Percentiles rank a stretch among this genome's conserved stretches.
Conservation (phyloP, 768 basidiomycete genomes). For the Rhizopogon salebrosus region DNA sequence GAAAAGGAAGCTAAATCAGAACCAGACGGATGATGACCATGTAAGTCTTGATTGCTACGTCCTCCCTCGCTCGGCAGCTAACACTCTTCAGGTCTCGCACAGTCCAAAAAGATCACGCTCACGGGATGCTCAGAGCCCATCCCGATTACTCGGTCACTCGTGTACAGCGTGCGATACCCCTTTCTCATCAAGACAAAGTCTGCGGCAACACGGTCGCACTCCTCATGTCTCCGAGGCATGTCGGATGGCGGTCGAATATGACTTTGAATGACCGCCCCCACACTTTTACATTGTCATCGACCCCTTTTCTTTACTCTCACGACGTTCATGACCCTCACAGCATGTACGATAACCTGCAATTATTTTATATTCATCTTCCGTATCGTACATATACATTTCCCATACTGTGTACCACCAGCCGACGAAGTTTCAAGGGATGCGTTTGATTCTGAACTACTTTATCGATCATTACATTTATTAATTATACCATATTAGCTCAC, state of each 20-base stretch:
- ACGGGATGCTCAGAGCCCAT: constrained; percentile 31
- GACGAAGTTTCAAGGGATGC: constrained; percentile 12
- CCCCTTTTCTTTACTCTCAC: neutral
- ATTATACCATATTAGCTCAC: constrained; percentile 32
- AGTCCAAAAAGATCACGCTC: constrained; percentile 55
- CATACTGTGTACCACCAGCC: constrained; percentile 14
- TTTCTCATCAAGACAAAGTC: constrained; percentile 53
- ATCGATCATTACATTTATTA: constrained; percentile 21
- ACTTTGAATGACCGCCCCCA: constrained; percentile 44
- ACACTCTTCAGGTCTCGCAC: constrained; percentile 39
- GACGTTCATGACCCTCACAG: constrained; percentile 15
- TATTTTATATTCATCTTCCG: constrained; percentile 17
- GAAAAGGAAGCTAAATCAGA: constrained; percentile 39
- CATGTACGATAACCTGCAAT: constrained; percentile 26
- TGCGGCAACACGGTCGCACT: constrained; percentile 57
- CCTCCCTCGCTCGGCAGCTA: constrained; percentile 10
- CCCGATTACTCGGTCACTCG: constrained; percentile 44
- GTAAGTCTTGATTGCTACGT: constrained; percentile 24
- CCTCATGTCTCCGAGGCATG: constrained; percentile 61
- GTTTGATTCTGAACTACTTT: constrained; percentile 22
- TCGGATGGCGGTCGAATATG: constrained; percentile 68
- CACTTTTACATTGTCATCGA: neutral
- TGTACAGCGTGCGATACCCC: constrained; percentile 74
- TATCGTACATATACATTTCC: constrained; percentile 21
- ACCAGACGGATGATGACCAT: constrained; percentile 35